Percentiles rank a stretch among this genome's conserved stretches.
phyloP scores from a whole-genome alignment of 202 grass and related monocot species.

The Setaria italica region DNA sequence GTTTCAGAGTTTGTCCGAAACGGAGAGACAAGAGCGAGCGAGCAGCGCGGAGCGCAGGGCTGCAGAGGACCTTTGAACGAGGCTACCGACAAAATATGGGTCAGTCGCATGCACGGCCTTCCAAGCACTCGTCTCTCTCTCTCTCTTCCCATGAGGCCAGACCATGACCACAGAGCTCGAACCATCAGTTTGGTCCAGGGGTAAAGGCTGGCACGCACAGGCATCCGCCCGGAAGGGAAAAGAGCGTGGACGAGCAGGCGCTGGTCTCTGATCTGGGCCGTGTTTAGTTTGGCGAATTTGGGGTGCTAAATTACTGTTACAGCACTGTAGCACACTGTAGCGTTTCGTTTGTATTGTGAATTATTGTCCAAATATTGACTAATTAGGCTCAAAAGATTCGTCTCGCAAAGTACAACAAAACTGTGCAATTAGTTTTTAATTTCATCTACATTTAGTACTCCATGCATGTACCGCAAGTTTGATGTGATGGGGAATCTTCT shows the following conservation, averaged over 20 bases:
- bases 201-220: constrained; percentile 41
- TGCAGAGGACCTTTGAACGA: constrained; percentile 9
- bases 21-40: background rate
- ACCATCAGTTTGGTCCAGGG: constrained; percentile 26
- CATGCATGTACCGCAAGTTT: no score
- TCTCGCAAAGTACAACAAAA: no score
- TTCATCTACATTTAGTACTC: no score
- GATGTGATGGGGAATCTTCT: no score
- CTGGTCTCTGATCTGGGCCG: background rate
- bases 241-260: background rate
- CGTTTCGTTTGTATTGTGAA: no score
- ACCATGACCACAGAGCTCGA: background rate
- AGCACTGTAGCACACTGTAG: no score
- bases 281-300: no score
- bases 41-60: constrained; percentile 20
- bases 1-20: constrained; percentile 27
- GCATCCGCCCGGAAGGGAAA: background rate
- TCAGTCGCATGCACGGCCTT: constrained; percentile 39
- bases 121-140: background rate
- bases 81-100: constrained; percentile 42
- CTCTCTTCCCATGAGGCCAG: background rate
- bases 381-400: no score
- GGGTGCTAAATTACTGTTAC: no score
- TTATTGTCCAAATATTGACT: no score
- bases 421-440: no score